Base-by-base conservation (phyloP, 2,329 filamentous ascomycete genomes). In the Talaromyces sp. region DNA sequence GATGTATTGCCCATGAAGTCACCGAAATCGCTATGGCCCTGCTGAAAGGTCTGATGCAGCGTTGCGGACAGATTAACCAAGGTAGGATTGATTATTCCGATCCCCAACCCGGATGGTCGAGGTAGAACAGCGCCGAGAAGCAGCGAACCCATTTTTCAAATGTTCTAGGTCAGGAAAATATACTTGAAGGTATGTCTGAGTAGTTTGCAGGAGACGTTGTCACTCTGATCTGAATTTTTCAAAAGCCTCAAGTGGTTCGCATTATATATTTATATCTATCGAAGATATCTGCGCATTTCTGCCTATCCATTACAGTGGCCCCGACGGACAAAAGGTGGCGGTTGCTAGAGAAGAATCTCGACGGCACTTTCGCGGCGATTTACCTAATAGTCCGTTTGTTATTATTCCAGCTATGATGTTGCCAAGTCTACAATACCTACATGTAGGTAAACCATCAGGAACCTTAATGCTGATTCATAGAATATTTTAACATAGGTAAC, bases 71-170 rank as follows among this genome's bases (percentile, higher is more conserved):
- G 21, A 40, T 53, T 25, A 15, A 25, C 36, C 15, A 25, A 25
- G 17, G 25, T 11, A 25, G 50, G 13, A 28, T 25, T 40, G 17
- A 53, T 40, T 37, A 17, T 22, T 15, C 17, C 19, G 19, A 25
- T 25, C 21, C 33, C n/a, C 15, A 31, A 53, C 36, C 50, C 50
- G 21, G 35, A 53, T 6, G 50, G 50, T 5, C n/a, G 50, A 21
- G 21, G 50, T 11, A 40, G 40, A 53, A 53, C 36, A 19, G 50
- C 10, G 35, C 50, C 50, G 5, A 53, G 50, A 40, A 53, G 50
- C 11, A 53, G 25, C 11, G 13, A 21, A 28, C 11, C 35, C 50
- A 53, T 53, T 46, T 25, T 46, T n/a, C n/a, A n/a, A n/a, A n/a
- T n/a, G n/a, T n/a, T 15, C 11, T 2, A n/a, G 37, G 37, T 40